Percentiles rank a stretch among this genome's conserved stretches.
Conservation (phyloP, 108 stramenopile genomes). For the Aurantiochytrium sp. region DNA sequence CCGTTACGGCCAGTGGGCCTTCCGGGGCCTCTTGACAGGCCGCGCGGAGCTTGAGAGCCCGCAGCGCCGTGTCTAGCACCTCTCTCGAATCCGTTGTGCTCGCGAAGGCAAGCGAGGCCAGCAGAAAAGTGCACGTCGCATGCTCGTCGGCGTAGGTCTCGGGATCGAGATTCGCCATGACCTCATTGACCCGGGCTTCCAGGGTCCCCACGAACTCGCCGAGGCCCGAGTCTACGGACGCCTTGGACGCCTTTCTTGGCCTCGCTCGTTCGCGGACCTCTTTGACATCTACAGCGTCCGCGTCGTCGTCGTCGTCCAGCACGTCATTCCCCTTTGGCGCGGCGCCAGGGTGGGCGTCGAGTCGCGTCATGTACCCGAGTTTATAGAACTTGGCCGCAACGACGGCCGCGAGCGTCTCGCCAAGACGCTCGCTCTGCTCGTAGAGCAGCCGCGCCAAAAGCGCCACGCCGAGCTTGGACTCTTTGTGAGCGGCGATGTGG, state of each 20-base stretch:
- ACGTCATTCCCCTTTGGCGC: not conserved
- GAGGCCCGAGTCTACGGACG: not conserved
- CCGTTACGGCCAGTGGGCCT: not conserved
- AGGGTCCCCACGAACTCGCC: not conserved
- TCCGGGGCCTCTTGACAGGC: not conserved
- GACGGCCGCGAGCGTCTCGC: not conserved
- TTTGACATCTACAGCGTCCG: too few relatives aligned
- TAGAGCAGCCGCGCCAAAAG: not conserved
- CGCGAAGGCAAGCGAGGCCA: not conserved
- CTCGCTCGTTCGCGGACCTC: too few relatives aligned
- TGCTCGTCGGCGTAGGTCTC: not conserved
- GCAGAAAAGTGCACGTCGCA: not conserved
- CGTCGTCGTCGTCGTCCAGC: not conserved
- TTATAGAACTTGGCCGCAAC: not conserved
- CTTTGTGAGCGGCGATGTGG: not conserved
- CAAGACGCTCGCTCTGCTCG: not conserved
- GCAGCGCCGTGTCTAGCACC: not conserved
- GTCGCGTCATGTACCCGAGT: not conserved
- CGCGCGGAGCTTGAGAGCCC: not conserved
- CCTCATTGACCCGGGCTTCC: not conserved
- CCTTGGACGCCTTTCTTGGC: too few relatives aligned
- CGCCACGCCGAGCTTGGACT: not conserved
- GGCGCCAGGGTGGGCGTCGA: not conserved
- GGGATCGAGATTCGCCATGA: not conserved
- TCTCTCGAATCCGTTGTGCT: not conserved